These are phyloP conservation scores for Klebsormidium nitens DNA, from an alignment of 139 green algal species.

Conservation along the genomic window DNA sequence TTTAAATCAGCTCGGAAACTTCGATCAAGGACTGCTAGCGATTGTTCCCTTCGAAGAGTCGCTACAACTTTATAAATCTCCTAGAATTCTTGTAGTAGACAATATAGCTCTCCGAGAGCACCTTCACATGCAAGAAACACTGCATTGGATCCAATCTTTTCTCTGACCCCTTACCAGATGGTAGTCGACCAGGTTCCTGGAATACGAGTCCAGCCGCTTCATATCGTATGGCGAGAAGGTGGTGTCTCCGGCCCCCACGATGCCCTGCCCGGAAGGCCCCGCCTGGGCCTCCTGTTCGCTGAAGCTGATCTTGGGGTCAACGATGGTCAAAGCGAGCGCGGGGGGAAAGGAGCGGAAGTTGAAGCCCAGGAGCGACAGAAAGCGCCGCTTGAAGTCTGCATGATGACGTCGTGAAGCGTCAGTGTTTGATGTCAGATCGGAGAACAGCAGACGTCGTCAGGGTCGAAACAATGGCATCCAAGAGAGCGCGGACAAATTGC, in stretches of 20 bases:
- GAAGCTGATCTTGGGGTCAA: constrained; percentile 64
- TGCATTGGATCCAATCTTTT: no score
- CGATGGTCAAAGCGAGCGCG: constrained; percentile 57
- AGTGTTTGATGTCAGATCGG: no score
- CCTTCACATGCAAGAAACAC: background rate
- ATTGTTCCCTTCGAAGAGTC: no score
- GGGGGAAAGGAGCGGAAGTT: constrained; percentile 62
- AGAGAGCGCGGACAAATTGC: no score
- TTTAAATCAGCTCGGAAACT: no score
- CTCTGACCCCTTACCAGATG: constrained; percentile 57
- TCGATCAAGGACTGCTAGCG: no score
- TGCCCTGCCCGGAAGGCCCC: background rate
- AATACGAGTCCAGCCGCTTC: constrained; percentile 85
- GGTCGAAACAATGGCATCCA: no score
- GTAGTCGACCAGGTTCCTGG: constrained; percentile 90
- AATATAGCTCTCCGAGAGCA: no score
- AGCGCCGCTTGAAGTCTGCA: constrained; percentile 68
- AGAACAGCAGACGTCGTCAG: no score
- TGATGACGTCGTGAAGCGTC: no score
- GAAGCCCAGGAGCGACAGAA: constrained; percentile 52
- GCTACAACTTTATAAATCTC: no score
- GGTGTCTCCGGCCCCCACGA: background rate
- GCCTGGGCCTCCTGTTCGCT: constrained; percentile 44
- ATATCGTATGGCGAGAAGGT: constrained; percentile 66
- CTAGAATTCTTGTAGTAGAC: no score